These are phyloP conservation scores for Glycine latifolia DNA, from an alignment of 306 rosid genomes.

Conservation along the genomic window DNA sequence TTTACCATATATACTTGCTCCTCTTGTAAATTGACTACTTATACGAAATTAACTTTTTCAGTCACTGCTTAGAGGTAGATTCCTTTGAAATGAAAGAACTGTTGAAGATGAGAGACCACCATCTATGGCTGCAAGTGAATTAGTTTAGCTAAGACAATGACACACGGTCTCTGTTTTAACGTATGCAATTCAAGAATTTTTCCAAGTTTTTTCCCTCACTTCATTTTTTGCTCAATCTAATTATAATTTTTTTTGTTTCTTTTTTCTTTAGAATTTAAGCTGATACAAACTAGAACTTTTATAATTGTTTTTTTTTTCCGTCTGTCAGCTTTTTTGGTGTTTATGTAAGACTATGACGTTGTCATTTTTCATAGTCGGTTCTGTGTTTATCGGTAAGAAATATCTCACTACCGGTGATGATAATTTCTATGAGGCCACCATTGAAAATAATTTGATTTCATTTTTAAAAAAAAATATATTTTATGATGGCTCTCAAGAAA, in stretches of 20 bases:
- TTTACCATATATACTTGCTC: conserved; percentile 27
- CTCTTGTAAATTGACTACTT: conserved; percentile 47
- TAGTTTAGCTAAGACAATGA: conserved; percentile 88
- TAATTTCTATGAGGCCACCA: too few relatives aligned
- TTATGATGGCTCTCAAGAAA: too few relatives aligned
- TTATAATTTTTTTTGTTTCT: conserved; percentile 9
- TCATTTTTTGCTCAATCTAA: not conserved
- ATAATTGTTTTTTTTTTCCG: too few relatives aligned
- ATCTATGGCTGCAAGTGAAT: conserved; percentile 84
- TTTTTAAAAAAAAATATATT: too few relatives aligned
- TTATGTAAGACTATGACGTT: too few relatives aligned
- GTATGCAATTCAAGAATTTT: conserved; percentile 55
- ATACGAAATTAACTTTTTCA: conserved; percentile 56
- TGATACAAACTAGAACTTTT: too few relatives aligned
- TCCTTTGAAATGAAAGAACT: conserved; percentile 93
- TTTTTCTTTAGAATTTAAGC: not conserved
- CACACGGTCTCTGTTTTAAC: conserved; percentile 97
- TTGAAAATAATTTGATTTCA: too few relatives aligned
- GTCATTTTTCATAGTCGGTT: too few relatives aligned
- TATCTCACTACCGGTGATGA: too few relatives aligned
- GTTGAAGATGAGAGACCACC: conserved; percentile 94
- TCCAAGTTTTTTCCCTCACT: not conserved
- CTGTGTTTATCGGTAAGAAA: too few relatives aligned
- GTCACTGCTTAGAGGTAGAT: conserved; percentile 99
- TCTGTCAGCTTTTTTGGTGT: too few relatives aligned